Base-by-base conservation (phyloP, 345 rosid species). In the Limnanthes douglasii region DNA sequence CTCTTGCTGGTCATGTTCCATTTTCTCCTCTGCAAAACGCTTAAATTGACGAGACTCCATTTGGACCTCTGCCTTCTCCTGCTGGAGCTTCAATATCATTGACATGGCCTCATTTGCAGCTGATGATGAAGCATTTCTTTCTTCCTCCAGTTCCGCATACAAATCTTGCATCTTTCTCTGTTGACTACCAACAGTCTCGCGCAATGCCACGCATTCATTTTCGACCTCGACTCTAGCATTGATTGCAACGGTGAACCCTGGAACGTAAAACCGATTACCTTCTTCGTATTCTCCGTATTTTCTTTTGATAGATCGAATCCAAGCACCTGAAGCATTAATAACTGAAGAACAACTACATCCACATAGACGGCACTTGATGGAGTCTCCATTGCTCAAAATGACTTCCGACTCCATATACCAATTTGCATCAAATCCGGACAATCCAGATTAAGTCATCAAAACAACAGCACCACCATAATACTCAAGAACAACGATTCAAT, bases 41-140 rank as follows among this genome's bases (percentile, higher is more conserved):
- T 81, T 85, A 47, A 85, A 92, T 52, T 92, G 99, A 31, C 88
- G 57, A 5, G 88, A 55, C 44, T 92, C 99, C 99, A 92, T 92
- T 44, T 78, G 83, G 23, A 71, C 53, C 50, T 85, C 99, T 0
- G 99, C 96, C 63, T 92, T 92, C 59, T 92, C 96, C 53, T 82
- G 80, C 66, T 92, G 96, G 66, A 92, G 53, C 63, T 75, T 81
- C 65, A 85, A 25, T 45, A 92, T 92, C 99, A 92, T 92, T 5
- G 93, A 85, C 99, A 92, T 92, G 1, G 96, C 93, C 65, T 92
- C 99, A 42, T 58, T 85, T 1, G 96, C 96, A 40, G 99, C 99
- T 1, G 94, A 59, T 0, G 94, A 78, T 0, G 99, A 68, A 34
- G 99, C 96, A 59, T 80, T 92, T 35, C 94, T 67, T 66, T 92